A percentile compares a stretch with the other conserved stretches of the same genome.
These are phyloP conservation scores for Xenoacremonium recifei DNA, from an alignment of 2,329 filamentous ascomycete species.

Conservation along the genomic window DNA sequence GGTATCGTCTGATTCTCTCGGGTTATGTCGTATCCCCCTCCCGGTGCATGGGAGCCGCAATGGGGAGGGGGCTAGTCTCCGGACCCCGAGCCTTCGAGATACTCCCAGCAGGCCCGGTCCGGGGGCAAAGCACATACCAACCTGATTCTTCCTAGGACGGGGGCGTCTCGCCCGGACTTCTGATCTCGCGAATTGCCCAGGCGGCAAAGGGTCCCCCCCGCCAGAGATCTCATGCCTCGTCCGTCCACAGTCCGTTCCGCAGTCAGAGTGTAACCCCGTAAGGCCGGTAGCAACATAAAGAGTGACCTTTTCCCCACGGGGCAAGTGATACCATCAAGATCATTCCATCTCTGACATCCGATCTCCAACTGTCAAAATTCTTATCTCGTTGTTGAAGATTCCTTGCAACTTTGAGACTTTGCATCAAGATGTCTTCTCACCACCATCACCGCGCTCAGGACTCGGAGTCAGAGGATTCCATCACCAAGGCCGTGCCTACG, in stretches of 20 bases:
- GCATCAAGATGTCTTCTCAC: slow-evolving; percentile 29
- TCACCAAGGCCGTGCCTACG: slow-evolving; percentile 26
- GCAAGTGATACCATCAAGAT: not conserved
- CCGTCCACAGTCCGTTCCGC: not conserved
- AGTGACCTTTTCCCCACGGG: slow-evolving; percentile 1
- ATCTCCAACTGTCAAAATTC: not conserved
- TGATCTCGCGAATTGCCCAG: too few species aligned
- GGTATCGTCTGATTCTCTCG: slow-evolving; percentile 19
- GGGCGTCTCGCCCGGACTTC: too few species aligned
- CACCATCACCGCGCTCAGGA: slow-evolving; percentile 24
- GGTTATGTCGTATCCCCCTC: slow-evolving; percentile 7
- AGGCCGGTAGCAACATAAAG: slow-evolving; percentile 1
- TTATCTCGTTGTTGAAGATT: not conserved
- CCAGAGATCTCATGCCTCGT: too few species aligned
- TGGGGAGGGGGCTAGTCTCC: not conserved
- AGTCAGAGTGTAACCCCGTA: not conserved
- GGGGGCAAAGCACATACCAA: too few species aligned
- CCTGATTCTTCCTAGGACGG: too few species aligned
- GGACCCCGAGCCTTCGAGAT: not conserved
- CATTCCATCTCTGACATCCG: not conserved
- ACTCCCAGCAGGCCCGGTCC: too few species aligned
- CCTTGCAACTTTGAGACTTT: too few species aligned
- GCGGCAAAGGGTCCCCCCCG: too few species aligned
- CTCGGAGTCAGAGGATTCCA: slow-evolving; percentile 33
- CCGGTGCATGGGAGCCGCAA: slow-evolving; percentile 1